phyloP scores from a whole-genome alignment of 495 filamentous ascomycete species.

The Parachaetomium inaequale region DNA sequence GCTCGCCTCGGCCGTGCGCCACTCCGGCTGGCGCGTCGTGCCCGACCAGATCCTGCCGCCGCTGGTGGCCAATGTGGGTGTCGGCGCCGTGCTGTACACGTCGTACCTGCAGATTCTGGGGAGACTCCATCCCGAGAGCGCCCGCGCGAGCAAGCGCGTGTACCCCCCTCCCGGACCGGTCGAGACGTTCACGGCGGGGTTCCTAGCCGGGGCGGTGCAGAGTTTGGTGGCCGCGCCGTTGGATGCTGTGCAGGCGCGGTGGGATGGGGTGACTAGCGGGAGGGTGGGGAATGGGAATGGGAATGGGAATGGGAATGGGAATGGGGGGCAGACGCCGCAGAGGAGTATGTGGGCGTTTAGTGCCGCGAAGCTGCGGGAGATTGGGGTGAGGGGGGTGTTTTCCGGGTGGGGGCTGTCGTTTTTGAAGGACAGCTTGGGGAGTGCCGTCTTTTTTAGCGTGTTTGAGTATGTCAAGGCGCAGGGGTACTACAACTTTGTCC shows the following conservation, averaged over 20 bases:
- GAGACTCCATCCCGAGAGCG: conserved; percentile 66
- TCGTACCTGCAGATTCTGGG: conserved; percentile 79
- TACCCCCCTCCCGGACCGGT: conserved; percentile 68
- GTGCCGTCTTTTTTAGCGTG: conserved; percentile 75
- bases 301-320: conserved; percentile 26
- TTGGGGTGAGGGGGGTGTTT: conserved; percentile 76
- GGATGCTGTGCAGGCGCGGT: conserved; percentile 82
- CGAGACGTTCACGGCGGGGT: conserved; percentile 71
- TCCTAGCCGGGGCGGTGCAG: conserved; percentile 72
- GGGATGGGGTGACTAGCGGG: conserved; percentile 44
- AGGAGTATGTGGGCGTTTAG: conserved; percentile 82
- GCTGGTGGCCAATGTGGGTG: conserved; percentile 76
- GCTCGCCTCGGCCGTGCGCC: conserved; percentile 70
- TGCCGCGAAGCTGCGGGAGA: conserved; percentile 66
- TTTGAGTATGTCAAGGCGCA: conserved; percentile 90
- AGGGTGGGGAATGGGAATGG: conserved; percentile 24
- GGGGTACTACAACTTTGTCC: conserved; percentile 74
- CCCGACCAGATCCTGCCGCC: conserved; percentile 86
- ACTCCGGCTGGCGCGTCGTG: conserved; percentile 81
- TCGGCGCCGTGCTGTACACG: conserved; percentile 84
- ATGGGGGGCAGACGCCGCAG: conserved; percentile 50
- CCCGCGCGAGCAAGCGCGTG: conserved; percentile 61
- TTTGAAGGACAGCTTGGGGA: conserved; percentile 76
- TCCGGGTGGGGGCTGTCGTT: conserved; percentile 77
- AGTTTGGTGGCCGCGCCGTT: conserved; percentile 78